Percentiles rank a stretch among this genome's conserved stretches.
Conservation (phyloP, 768 basidiomycete species). For the Mycena venus region DNA sequence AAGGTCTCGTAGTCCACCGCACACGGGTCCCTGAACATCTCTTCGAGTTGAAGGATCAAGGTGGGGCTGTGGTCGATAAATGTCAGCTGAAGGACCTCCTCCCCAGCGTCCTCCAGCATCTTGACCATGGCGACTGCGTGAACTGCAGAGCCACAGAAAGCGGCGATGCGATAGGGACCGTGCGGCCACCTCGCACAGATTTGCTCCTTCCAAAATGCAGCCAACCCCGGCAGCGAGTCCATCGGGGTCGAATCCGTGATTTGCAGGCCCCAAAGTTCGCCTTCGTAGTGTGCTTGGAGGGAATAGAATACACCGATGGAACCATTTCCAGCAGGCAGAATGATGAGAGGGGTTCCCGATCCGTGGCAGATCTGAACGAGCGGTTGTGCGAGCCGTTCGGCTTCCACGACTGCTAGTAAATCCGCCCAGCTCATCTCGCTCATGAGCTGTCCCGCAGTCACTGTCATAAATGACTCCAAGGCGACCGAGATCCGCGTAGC, state of each 20-base stretch:
- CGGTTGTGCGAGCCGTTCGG: slow-evolving; percentile 1
- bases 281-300: slow-evolving; percentile 18
- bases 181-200: slow-evolving; percentile 19
- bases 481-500: slow-evolving; percentile 44
- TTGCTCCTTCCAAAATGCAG: slow-evolving; percentile 23
- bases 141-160: slow-evolving; percentile 18
- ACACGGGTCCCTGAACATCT: slow-evolving; percentile 2
- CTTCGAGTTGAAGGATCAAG: background rate
- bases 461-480: slow-evolving; percentile 37
- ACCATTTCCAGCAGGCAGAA: slow-evolving; percentile 30
- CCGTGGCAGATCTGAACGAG: slow-evolving; percentile 30
- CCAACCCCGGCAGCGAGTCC: slow-evolving; percentile 13
- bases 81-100: slow-evolving; percentile 25
- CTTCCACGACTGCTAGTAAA: slow-evolving; percentile 23
- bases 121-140: slow-evolving; percentile 19
- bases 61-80: slow-evolving; percentile 28
- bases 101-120: slow-evolving; percentile 28
- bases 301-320: slow-evolving; percentile 19
- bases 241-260: slow-evolving; percentile 28
- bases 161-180: slow-evolving; percentile 32
- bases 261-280: slow-evolving; percentile 28
- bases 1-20: slow-evolving; percentile 18
- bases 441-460: slow-evolving; percentile 46
- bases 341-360: slow-evolving; percentile 21
- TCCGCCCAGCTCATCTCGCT: slow-evolving; percentile 43